phyloP scores from a whole-genome alignment of 2,329 filamentous ascomycete genomes.

The Botrytis galanthina region DNA sequence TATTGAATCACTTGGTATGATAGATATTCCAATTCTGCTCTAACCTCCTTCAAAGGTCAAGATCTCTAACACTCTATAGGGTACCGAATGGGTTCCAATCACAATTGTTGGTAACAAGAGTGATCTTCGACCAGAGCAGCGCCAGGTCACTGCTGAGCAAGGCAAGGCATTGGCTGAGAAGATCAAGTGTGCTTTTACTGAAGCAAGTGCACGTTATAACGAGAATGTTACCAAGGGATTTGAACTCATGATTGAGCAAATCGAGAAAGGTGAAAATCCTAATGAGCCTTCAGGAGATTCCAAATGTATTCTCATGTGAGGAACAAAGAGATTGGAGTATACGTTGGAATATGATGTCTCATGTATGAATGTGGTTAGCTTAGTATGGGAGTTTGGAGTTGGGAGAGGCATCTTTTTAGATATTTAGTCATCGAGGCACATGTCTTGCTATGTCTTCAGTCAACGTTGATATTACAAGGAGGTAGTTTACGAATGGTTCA shows the following conservation, averaged over 20 bases:
- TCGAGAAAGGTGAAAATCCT: slow-evolving; percentile 92
- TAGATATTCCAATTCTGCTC: neutral
- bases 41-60: slow-evolving; percentile 12
- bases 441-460: slow-evolving; percentile 7
- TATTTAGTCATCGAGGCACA: neutral
- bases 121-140: slow-evolving; percentile 87
- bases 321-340: neutral
- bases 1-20: slow-evolving; percentile 87
- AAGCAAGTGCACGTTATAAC: slow-evolving; percentile 90
- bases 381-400: slow-evolving; percentile 19
- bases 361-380: slow-evolving; percentile 15
- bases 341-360: slow-evolving; percentile 15
- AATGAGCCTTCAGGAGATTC: slow-evolving; percentile 75
- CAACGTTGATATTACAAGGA: neutral
- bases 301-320: slow-evolving; percentile 84
- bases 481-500: neutral
- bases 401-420: slow-evolving; percentile 19
- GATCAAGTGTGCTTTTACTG: slow-evolving; percentile 89
- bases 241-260: slow-evolving; percentile 88
- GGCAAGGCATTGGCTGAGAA: slow-evolving; percentile 82
- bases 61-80: slow-evolving; percentile 50
- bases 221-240: slow-evolving; percentile 92
- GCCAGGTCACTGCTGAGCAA: slow-evolving; percentile 83
- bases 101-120: slow-evolving; percentile 97
- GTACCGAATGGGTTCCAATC: slow-evolving; percentile 87